phyloP scores from a whole-genome alignment of 2,329 filamentous ascomycete species.

The Fusarium graminum region DNA sequence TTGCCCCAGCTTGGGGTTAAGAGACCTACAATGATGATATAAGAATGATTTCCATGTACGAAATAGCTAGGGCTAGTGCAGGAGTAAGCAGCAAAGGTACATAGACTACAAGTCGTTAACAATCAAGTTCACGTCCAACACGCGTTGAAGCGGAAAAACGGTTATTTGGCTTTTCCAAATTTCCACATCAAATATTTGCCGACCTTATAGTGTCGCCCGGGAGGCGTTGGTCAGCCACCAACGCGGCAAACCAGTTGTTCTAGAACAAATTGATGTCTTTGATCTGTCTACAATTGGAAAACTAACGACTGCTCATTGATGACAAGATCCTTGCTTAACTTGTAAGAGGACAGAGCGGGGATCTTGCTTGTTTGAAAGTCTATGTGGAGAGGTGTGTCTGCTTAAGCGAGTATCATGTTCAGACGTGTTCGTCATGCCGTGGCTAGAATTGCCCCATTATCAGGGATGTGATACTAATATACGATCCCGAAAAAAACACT shows the following conservation, averaged over 20 bases:
- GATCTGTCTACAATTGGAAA: neutral
- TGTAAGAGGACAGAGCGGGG: neutral
- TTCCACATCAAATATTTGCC: constrained; percentile 15
- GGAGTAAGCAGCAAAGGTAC: neutral
- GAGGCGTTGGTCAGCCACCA: constrained; percentile 27
- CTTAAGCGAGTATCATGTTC: constrained; percentile 28
- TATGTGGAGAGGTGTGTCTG: constrained; percentile 10
- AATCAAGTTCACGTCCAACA: too few relatives aligned
- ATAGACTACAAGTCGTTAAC: neutral
- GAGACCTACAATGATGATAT: too few relatives aligned
- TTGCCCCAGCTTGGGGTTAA: too few relatives aligned
- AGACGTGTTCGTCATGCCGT: constrained; percentile 12
- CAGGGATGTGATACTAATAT: constrained; percentile 2
- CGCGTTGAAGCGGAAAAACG: neutral
- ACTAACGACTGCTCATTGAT: neutral
- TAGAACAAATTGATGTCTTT: constrained; percentile 34
- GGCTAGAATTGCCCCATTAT: constrained; percentile 3
- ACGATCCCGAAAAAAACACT: constrained; percentile 12
- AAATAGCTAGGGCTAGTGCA: neutral
- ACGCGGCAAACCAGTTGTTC: constrained; percentile 28
- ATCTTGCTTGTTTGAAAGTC: neutral
- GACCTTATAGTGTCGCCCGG: constrained; percentile 28
- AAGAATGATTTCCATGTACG: too few relatives aligned
- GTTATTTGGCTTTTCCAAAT: constrained; percentile 1
- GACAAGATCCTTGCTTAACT: neutral